A percentile compares a stretch with the other conserved stretches of the same genome.
These are phyloP conservation scores for Penicillium salamii DNA, from an alignment of 495 filamentous ascomycete genomes.

Conservation along the genomic window DNA sequence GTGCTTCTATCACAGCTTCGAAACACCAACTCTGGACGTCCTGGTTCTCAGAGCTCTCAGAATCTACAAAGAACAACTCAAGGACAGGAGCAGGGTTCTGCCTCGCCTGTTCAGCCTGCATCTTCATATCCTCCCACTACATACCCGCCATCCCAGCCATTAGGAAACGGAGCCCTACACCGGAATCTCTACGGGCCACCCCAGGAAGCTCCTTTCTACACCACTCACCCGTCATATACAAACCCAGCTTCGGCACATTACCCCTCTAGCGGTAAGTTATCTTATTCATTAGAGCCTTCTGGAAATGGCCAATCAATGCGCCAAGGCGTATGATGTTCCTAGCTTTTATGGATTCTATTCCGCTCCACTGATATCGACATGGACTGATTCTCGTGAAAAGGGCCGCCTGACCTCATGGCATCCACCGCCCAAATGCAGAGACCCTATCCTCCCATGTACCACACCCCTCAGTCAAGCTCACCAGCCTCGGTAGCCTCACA, in stretches of 20 bases:
- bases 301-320: neutral
- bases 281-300: neutral
- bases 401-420: slow-evolving; percentile 90
- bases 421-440: slow-evolving; percentile 78
- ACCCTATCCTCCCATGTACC: slow-evolving; percentile 88
- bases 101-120: slow-evolving; percentile 44
- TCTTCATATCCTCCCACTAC: slow-evolving; percentile 50
- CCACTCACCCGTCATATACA: slow-evolving; percentile 68
- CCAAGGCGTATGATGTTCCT: neutral
- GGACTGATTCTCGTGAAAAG: slow-evolving; percentile 38
- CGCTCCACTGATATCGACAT: neutral
- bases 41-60: slow-evolving; percentile 36
- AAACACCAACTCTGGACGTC: slow-evolving; percentile 28
- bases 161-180: slow-evolving; percentile 42
- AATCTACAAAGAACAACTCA: slow-evolving; percentile 58
- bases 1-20: slow-evolving; percentile 31
- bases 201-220: slow-evolving; percentile 71
- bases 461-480: slow-evolving; percentile 93
- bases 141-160: slow-evolving; percentile 55
- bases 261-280: slow-evolving; percentile 70
- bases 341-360: neutral
- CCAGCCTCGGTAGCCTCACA: slow-evolving; percentile 95
- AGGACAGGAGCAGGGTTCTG: slow-evolving; percentile 57
- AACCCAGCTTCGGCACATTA: slow-evolving; percentile 66
- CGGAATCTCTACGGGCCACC: slow-evolving; percentile 55